Base-by-base conservation (phyloP, 129 eudicot genomes). In the Chrysanthemum makinoi region DNA sequence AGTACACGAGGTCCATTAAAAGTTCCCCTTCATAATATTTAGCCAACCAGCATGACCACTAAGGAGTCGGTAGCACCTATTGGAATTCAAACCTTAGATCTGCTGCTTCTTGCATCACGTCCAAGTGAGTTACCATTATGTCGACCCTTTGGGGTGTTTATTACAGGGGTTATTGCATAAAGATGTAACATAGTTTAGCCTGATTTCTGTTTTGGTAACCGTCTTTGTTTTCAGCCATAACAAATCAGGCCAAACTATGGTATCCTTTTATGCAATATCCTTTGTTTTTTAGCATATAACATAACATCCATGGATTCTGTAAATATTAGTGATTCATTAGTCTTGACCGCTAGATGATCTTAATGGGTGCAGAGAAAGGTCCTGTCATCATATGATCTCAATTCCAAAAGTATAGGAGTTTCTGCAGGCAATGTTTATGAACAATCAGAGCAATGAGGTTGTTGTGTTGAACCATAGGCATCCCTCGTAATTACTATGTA, bases 351-450 rank as follows among this genome's bases (percentile, higher is more conserved):
- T 75, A 72, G 80, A 78, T 82, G 10, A 76, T 71, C 68, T 77
- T 72, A 69, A 69, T 81, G 77, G 84, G 51, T 87, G 95, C 98
- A 93, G 98, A 87, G 77, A 79, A 79, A 87, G 53, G 88, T 75
- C 64, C 72, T 93, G 80, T 87, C 95, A 39, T 87, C 96, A 22
- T 80, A 83, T 72, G 95, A 87, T 76, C 62, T 79, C 70, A 69
- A 75, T 73, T 72, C 79, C 66, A 82, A 87, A 75, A 78, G 70
- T 59, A 76, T 86, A 83, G 88, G 82, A 43, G 83, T 79, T 69
- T 76, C 85, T 60, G 86, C 87, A 53, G 80, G 81, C 75, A 82
- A 74, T 69, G 83, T 84, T 70, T 66, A 66, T 74, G 83, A 79
- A 85, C 80, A 62, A 72, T 68, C 84, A 63, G 87, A 88, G 76